phyloP scores from a whole-genome alignment of 208 protist species.

The Trichomonas gallinae region DNA sequence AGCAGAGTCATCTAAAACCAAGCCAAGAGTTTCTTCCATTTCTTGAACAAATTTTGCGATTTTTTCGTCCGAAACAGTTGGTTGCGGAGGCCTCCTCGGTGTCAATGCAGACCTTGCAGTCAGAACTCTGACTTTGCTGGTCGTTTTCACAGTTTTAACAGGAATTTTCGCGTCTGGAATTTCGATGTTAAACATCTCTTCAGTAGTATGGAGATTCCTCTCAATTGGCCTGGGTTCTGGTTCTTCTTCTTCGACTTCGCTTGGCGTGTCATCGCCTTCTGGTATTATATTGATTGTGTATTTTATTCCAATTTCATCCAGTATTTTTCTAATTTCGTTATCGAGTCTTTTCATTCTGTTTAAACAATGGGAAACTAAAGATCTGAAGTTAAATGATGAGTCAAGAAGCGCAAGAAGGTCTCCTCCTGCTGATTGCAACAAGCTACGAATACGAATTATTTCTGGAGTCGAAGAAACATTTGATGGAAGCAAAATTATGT shows the following conservation, averaged over 20 bases:
- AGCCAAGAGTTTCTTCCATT: too few species aligned
- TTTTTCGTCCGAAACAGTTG: too few species aligned
- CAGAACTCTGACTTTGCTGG: too few species aligned
- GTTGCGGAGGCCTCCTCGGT: too few species aligned
- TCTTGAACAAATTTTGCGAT: too few species aligned
- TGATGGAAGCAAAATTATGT: background rate
- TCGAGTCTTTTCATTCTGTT: background rate
- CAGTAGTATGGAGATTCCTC: too few species aligned
- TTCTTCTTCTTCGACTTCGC: background rate
- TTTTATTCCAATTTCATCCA: background rate
- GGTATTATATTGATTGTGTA: background rate
- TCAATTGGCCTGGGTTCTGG: too few species aligned
- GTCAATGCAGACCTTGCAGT: too few species aligned
- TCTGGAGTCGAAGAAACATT: background rate
- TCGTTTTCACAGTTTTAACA: too few species aligned
- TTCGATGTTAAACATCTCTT: too few species aligned
- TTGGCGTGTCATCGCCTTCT: background rate
- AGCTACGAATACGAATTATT: background rate
- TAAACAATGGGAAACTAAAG: background rate
- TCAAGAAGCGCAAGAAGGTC: background rate
- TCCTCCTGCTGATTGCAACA: background rate
- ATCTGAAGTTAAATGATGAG: background rate
- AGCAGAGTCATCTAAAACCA: too few species aligned
- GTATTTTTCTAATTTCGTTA: background rate
- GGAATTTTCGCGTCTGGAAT: too few species aligned